phyloP scores from a whole-genome alignment of 495 filamentous ascomycete genomes.

The Elaphomyces granulatus region DNA sequence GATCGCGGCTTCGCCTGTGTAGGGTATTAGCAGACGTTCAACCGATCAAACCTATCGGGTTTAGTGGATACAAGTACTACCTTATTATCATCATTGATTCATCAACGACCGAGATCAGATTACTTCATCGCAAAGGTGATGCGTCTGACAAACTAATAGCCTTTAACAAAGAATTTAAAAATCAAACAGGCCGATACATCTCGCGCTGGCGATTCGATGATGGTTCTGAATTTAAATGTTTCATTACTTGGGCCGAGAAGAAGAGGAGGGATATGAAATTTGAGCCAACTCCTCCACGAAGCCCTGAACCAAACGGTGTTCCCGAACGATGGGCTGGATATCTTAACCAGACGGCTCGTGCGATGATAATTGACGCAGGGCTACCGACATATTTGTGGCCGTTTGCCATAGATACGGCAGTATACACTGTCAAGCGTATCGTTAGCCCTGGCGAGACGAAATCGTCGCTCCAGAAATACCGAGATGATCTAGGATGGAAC shows the following conservation, averaged over 20 bases:
- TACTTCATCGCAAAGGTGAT: background rate
- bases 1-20: too few species aligned
- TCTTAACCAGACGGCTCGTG: background rate
- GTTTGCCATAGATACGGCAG: background rate
- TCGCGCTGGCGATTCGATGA: background rate
- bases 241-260: background rate
- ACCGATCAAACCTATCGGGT: background rate
- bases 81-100: background rate
- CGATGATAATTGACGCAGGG: background rate
- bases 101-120: background rate
- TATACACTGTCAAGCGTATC: constrained; percentile 1
- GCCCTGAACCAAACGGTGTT: background rate
- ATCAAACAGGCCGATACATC: background rate
- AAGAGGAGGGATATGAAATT: background rate
- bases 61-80: background rate
- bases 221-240: background rate
- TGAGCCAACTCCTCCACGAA: background rate
- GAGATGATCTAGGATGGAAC: background rate
- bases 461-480: background rate
- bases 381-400: background rate
- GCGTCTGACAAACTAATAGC: background rate
- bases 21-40: background rate
- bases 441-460: background rate
- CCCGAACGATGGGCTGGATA: background rate
- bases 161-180: background rate